Percentiles rank a stretch among this genome's conserved stretches.
Conservation (phyloP, 2,329 filamentous ascomycete species). For the Fusarium proliferatum region DNA sequence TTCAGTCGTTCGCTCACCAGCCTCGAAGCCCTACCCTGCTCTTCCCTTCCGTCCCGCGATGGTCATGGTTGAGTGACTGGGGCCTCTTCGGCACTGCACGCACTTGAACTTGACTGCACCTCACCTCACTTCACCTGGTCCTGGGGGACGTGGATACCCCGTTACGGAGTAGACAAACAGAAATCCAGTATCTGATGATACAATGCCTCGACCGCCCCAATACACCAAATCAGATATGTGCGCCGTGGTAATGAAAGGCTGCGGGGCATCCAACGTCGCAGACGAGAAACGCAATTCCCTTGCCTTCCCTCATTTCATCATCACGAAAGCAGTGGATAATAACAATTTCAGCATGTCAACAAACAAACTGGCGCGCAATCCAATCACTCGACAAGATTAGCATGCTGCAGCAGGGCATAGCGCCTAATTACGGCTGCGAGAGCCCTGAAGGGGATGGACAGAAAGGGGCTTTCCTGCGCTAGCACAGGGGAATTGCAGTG, state of each 20-base stretch:
- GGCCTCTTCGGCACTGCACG: conserved; percentile 34
- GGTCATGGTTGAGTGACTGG: conserved; percentile 25
- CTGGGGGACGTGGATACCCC: not conserved
- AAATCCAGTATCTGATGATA: conserved; percentile 22
- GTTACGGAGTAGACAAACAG: not conserved
- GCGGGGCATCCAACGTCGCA: conserved; percentile 34
- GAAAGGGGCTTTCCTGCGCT: conserved; percentile 43
- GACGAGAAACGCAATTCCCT: conserved; percentile 39
- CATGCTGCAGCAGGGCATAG: conserved; percentile 30
- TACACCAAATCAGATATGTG: conserved; percentile 31
- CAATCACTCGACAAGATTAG: conserved; percentile 35
- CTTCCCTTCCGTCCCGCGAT: conserved; percentile 27
- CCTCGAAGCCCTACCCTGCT: conserved; percentile 23
- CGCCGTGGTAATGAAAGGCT: conserved; percentile 31
- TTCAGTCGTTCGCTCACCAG: not conserved
- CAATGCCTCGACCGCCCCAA: conserved; percentile 21
- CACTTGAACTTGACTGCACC: conserved; percentile 25
- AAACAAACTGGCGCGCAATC: conserved; percentile 37
- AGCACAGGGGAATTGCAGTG: conserved; percentile 38
- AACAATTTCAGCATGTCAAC: conserved; percentile 46
- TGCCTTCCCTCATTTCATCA: conserved; percentile 17
- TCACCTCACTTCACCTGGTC: conserved; percentile 12
- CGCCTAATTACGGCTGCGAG: conserved; percentile 36
- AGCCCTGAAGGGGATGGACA: conserved; percentile 25
- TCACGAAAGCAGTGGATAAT: conserved; percentile 40